phyloP scores from a whole-genome alignment of 1,139 yeast species.

The Blastobotrys indianensis region DNA sequence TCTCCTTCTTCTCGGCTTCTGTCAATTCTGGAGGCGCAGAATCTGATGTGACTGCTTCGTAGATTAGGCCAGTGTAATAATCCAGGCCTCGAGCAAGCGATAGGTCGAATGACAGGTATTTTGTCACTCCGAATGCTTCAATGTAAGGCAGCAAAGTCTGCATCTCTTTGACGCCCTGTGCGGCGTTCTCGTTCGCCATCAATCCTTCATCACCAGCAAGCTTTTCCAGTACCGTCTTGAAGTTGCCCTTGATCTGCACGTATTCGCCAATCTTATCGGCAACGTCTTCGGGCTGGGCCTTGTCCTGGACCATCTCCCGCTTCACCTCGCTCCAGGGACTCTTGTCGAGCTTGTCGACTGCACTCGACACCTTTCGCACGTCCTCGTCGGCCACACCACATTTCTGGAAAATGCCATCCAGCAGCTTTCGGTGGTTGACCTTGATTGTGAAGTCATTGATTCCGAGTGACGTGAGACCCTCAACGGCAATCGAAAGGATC shows the following conservation, averaged over 20 bases:
- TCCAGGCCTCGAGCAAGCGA: constrained; percentile 96
- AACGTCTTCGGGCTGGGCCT: constrained; percentile 81
- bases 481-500: constrained; percentile 69
- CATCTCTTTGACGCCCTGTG: constrained; percentile 79
- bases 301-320: constrained; percentile 86
- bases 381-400: constrained; percentile 94
- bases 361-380: constrained; percentile 86
- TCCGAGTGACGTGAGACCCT: constrained; percentile 78
- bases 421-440: constrained; percentile 87
- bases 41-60: constrained; percentile 91
- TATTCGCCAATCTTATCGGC: constrained; percentile 91
- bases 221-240: constrained; percentile 57
- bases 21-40: constrained; percentile 85
- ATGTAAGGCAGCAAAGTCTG: constrained; percentile 64
- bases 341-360: constrained; percentile 94
- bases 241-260: constrained; percentile 75
- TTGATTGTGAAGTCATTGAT: constrained; percentile 85
- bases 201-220: constrained; percentile 55
- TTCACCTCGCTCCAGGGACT: constrained; percentile 91
- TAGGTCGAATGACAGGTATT: constrained; percentile 73
- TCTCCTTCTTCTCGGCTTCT: constrained; percentile 36
- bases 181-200: constrained; percentile 61
- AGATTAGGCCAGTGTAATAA: constrained; percentile 93
- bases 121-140: constrained; percentile 61
- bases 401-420: constrained; percentile 91